These are phyloP conservation scores for Chlorella sp. DNA, from an alignment of 139 green algal species.

Conservation along the genomic window DNA sequence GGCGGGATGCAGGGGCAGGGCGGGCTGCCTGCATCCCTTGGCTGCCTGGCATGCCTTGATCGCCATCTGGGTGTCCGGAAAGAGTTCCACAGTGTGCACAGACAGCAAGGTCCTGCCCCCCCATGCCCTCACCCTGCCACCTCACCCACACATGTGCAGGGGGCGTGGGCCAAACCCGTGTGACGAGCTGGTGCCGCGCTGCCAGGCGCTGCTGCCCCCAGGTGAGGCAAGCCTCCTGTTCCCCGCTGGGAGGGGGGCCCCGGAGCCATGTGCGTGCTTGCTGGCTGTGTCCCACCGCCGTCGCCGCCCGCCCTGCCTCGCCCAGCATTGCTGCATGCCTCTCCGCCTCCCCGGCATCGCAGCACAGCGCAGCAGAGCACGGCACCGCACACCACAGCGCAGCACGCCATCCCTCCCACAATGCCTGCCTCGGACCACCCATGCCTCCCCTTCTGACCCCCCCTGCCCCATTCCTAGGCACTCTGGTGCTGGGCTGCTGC, in stretches of 20 bases:
- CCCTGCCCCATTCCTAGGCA: not conserved
- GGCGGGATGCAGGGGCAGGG: no score
- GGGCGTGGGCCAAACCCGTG: not conserved
- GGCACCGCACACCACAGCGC: no score
- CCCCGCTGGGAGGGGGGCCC: not conserved
- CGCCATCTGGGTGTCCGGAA: no score
- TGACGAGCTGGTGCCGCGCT: not conserved
- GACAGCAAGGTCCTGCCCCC: no score
- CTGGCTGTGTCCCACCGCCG: not conserved
- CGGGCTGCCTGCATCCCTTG: no score
- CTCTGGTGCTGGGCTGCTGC: constrained; percentile 15
- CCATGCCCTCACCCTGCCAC: no score
- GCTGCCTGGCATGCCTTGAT: no score
- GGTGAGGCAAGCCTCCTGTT: not conserved
- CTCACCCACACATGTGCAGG: not conserved
- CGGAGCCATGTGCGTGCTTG: not conserved
- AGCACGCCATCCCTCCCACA: not conserved
- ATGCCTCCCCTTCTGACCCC: no score
- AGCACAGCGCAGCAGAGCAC: no score
- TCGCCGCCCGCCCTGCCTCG: not conserved
- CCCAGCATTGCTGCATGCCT: not conserved
- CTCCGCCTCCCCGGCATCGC: not conserved
- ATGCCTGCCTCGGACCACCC: not conserved
- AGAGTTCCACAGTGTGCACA: no score
- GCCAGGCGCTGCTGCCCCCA: constrained; percentile 15